Conservation (phyloP, 371 early-diverging fungal genomes). For the Nematocida ausubeli region DNA sequence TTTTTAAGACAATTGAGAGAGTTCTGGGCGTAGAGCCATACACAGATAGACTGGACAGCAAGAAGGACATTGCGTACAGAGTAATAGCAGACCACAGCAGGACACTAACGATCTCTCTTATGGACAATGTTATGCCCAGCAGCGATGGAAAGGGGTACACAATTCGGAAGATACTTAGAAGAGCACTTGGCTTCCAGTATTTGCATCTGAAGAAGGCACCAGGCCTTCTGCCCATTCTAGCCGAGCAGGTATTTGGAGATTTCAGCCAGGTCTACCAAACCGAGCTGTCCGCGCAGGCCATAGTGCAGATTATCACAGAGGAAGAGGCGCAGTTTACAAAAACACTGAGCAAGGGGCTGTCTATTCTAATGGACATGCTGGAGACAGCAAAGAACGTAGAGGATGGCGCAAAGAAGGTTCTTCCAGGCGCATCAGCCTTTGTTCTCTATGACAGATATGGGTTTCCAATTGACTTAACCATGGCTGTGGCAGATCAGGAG, state of each 20-base stretch:
- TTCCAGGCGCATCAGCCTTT: constrained; percentile 87
- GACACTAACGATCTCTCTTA: constrained; percentile 90
- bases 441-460: constrained; percentile 97
- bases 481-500: constrained; percentile 91
- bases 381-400: constrained; percentile 67
- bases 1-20: constrained; percentile 75
- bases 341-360: constrained; percentile 92
- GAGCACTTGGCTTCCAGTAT: constrained; percentile 89
- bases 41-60: constrained; percentile 69
- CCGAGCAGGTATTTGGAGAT: constrained; percentile 60
- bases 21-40: not conserved
- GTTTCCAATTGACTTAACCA: constrained; percentile 96
- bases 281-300: constrained; percentile 71
- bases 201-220: constrained; percentile 69
- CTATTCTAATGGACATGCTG: constrained; percentile 78
- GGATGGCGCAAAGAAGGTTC: constrained; percentile 69
- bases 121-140: constrained; percentile 87
- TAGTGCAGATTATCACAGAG: constrained; percentile 84
- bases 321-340: constrained; percentile 91
- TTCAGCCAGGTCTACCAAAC: constrained; percentile 80
- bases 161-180: constrained; percentile 88
- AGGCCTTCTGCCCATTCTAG: constrained; percentile 53
- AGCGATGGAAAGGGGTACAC: constrained; percentile 98
- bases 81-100: constrained; percentile 96
- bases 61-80: constrained; percentile 92